Base-by-base conservation (phyloP, 805 yeast genomes). In the Zygoascus bituminiphila region DNA sequence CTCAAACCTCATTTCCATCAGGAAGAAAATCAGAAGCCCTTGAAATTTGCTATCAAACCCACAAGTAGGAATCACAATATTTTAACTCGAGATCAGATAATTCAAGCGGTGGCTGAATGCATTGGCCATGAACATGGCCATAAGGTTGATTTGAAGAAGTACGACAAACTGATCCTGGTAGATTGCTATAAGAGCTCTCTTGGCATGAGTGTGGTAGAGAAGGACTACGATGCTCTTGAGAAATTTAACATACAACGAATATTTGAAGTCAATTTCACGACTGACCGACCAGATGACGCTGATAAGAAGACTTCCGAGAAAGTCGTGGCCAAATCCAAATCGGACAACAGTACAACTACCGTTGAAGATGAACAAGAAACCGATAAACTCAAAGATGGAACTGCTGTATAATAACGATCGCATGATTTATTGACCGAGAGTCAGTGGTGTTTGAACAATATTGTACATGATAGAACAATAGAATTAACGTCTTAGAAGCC, bases 101-200 rank as follows among this genome's bases (percentile, higher is more conserved):
- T 87, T 51, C 77, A 74, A 31, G 71, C 78, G 10, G 74, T 89
- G 7, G 96, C 95, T 2, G 78, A 75, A 25, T 66, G 75, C 40
- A 88, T 87, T 0, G 91, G 91, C 1, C 70, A 75, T 42, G 81
- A 78, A 4, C 75, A 77, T 53, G 82, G 81, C 1, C 96, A 88
- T 62, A 70, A 66, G 31, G 95, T 93, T 14, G 94, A 88, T 62
- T 73, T 93, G 63, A 85, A 86, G 58, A 67, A 78, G 10, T 87
- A 78, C 59, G 95, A 89, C 52, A 81, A 82, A 60, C 69, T 93
- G 56, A 77, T 93, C 43, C 61, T 91, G 46, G 84, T 93, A 2
- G 96, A 88, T 63, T 85, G 96, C 61, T 91, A 82, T 68, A 91
- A 89, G 68, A 84, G 79, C 53, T 84, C 85, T 52, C 75, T 93